Evolutionary conservation across 2,329 filamentous ascomycete genomes (phyloP).

Genomic region (Fusarium sp.): DNA sequence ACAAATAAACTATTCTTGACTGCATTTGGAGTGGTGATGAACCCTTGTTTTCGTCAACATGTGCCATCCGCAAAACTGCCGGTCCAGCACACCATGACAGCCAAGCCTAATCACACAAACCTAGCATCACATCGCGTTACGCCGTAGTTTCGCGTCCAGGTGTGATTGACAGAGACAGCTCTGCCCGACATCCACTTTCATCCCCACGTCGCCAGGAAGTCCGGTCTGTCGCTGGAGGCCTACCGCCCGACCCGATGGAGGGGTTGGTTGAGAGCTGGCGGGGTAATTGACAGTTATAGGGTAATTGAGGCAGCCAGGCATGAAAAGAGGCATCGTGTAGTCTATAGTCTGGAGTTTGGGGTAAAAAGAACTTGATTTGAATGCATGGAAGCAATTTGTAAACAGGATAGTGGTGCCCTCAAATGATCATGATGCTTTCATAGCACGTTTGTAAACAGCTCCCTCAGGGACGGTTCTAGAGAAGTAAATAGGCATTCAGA

Average conservation of each 20-base stretch:
- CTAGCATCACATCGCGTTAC: slow-evolving; percentile 10
- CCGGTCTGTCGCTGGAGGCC: not conserved
- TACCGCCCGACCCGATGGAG: slow-evolving; percentile 32
- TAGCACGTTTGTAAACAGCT: not conserved
- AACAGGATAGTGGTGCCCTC: not conserved
- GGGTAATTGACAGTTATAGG: not conserved
- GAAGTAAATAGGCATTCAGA: not conserved
- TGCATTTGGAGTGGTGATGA: not conserved
- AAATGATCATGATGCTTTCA: not conserved
- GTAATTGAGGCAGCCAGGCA: not conserved
- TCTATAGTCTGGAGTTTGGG: not conserved
- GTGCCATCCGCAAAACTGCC: not conserved
- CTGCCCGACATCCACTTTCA: slow-evolving; percentile 15
- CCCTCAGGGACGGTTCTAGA: not conserved
- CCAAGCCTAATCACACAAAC: slow-evolving; percentile 16
- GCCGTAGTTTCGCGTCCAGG: not conserved
- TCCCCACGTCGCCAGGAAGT: not conserved
- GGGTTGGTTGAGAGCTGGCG: not conserved
- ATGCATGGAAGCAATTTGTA: not conserved
- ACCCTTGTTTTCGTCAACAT: not conserved
- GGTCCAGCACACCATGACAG: slow-evolving; percentile 4
- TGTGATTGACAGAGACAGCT: not conserved
- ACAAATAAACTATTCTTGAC: not conserved
- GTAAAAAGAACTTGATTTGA: not conserved
- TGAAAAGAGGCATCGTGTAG: not conserved